Evolutionary conservation across 2,329 filamentous ascomycete genomes (phyloP).

Genomic region (Fusarium aywerte): DNA sequence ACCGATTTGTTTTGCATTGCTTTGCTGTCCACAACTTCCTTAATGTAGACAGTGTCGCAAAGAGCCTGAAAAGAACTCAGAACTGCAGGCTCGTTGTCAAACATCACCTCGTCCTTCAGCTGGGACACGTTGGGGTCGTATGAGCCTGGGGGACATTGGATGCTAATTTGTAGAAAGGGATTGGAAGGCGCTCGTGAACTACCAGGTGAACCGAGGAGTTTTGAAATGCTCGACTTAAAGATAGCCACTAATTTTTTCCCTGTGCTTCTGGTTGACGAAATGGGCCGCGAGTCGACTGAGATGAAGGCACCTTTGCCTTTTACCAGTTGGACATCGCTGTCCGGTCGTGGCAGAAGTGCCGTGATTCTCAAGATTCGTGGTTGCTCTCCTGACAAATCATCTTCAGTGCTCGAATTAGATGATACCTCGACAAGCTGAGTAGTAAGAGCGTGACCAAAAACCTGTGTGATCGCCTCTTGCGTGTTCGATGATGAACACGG

Average conservation of each 20-base stretch:
- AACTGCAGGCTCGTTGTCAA: constrained; percentile 63
- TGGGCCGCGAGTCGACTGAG: constrained; percentile 74
- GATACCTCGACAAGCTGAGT: constrained; percentile 62
- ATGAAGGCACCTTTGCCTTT: constrained; percentile 66
- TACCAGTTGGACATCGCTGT: constrained; percentile 57
- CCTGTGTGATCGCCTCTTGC: constrained; percentile 69
- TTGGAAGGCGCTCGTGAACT: constrained; percentile 53
- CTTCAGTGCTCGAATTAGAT: constrained; percentile 39
- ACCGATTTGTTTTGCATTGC: neutral
- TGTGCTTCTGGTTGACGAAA: constrained; percentile 65
- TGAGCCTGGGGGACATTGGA: constrained; percentile 68
- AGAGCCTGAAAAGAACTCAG: constrained; percentile 60
- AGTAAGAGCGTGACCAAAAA: constrained; percentile 68
- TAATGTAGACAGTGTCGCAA: constrained; percentile 55
- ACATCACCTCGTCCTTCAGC: constrained; percentile 77
- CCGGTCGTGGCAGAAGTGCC: constrained; percentile 66
- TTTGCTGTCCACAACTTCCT: neutral
- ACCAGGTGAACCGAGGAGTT: constrained; percentile 39
- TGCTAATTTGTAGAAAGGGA: constrained; percentile 72
- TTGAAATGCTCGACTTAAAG: constrained; percentile 63
- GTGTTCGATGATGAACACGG: constrained; percentile 62
- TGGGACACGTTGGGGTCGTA: constrained; percentile 81
- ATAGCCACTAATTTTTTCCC: constrained; percentile 67
- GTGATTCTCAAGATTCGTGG: constrained; percentile 18
- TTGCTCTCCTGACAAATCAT: neutral